Percentiles rank a stretch among this genome's conserved stretches.
Conservation (phyloP, 352 stramenopile genomes). For the Pythium diclinum region DNA sequence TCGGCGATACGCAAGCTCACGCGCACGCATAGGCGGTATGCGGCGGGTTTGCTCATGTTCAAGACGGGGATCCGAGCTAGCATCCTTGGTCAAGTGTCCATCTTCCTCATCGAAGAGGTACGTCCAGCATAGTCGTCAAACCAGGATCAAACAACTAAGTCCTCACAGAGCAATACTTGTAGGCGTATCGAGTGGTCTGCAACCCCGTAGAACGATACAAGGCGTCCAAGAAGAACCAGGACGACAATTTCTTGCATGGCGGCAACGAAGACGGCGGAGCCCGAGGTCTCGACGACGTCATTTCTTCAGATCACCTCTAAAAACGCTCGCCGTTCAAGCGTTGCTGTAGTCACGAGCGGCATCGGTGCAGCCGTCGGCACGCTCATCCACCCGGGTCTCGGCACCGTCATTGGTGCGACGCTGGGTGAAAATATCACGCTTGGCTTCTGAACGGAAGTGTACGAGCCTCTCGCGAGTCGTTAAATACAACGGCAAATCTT, state of each 20-base stretch:
- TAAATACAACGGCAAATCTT: no score
- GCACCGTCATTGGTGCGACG: conserved; percentile 71
- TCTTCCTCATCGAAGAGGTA: conserved; percentile 87
- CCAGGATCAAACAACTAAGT: background rate
- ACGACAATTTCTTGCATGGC: conserved; percentile 23
- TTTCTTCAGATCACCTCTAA: conserved; percentile 50
- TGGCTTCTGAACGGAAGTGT: background rate
- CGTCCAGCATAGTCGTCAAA: background rate
- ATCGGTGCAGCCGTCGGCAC: conserved; percentile 67
- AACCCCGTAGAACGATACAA: conserved; percentile 68
- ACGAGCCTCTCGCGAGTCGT: no score
- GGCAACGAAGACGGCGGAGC: conserved; percentile 23
- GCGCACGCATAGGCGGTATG: conserved; percentile 53
- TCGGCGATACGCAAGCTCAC: conserved; percentile 72
- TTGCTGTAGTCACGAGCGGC: conserved; percentile 65
- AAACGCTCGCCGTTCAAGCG: conserved; percentile 56
- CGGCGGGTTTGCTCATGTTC: conserved; percentile 57
- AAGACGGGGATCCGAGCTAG: conserved; percentile 80
- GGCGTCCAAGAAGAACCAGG: conserved; percentile 9
- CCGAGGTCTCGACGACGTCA: background rate
- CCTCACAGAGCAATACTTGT: conserved; percentile 5
- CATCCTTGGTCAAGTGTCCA: conserved; percentile 65
- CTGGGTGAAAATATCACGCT: conserved; percentile 66
- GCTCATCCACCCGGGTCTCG: conserved; percentile 61
- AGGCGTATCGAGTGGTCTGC: conserved; percentile 65